These are phyloP conservation scores for Seiridium unicorne DNA, from an alignment of 2,329 filamentous ascomycete species.

Conservation along the genomic window DNA sequence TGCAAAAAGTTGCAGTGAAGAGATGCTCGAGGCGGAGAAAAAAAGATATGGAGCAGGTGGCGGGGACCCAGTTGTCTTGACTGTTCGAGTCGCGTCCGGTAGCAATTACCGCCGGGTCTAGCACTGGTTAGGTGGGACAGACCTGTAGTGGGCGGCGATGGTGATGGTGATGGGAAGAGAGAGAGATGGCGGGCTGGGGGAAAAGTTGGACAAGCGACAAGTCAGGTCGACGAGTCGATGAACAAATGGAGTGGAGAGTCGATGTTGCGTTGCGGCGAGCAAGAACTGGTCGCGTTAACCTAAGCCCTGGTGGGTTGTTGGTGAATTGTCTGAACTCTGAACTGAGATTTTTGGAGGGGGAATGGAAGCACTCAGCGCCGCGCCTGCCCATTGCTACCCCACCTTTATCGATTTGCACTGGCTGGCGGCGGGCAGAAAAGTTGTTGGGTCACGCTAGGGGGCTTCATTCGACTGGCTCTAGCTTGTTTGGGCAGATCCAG, in stretches of 20 bases:
- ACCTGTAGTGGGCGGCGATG: neutral
- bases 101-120: neutral
- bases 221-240: neutral
- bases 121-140: neutral
- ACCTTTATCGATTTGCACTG: neutral
- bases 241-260: neutral
- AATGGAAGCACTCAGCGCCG: neutral
- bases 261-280: neutral
- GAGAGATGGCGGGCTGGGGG: neutral
- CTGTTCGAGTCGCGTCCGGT: neutral
- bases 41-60: conserved; percentile 13
- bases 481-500: neutral
- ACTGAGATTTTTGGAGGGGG: conserved; percentile 3
- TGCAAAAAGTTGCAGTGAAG: conserved; percentile 3
- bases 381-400: neutral
- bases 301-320: conserved; percentile 8
- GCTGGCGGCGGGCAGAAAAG: neutral
- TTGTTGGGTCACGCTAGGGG: conserved; percentile 7
- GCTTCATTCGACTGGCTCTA: neutral
- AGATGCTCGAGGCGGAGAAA: conserved; percentile 17
- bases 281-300: neutral
- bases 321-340: conserved; percentile 1
- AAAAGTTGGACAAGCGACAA: neutral
- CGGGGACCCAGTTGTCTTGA: neutral
- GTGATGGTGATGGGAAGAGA: neutral